Evolutionary conservation across 805 yeast species (phyloP), one percentile per base, ranked within the genome.

Genomic region (Blastobotrys robertii): DNA sequence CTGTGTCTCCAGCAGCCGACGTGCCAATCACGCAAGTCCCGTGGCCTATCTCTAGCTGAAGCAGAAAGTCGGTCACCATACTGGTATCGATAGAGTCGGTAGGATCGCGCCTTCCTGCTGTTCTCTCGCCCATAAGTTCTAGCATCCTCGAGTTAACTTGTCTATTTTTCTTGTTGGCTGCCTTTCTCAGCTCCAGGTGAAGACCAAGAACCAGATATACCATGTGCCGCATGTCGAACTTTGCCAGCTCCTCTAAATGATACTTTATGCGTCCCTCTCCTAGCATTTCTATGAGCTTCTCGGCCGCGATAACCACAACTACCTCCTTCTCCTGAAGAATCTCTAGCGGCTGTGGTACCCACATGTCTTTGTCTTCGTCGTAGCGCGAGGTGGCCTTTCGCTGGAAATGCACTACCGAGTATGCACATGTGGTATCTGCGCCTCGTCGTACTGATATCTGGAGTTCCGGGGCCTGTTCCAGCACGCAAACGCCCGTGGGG

Each of bases 131-230:
- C 40, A 50, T 19, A 30, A 45, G 15, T 33, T 46, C 39, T n/a
- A 52, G 47, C 5, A 49, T 47, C 16, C 47, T 40, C 10, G 30
- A 34, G 2, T 47, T 29, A 16, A 50, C 30, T 11, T 37, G 43
- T 13, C 44, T 30, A 35, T 48, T 50, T 5, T 16, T 30, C 4
- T 30, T 43, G n/a, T 31, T 41, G 3, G 37, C 41, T 9, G 16
- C 31, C 29, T 47, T 44, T n/a, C 45, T 38, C 16, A 37, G 4
- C 9, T 34, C 15, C 16, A 12, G 34, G 12, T 36, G 37, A 2
- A 48, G 39, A 13, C 54, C 54, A 34, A 46, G 46, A 7, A 50
- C 38, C 11, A 52, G 10, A 37, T 47, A 52, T 15, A 50, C 38
- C 9, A 51, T 38, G 4, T 25, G 11, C 22, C 40, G 16, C 9